A percentile compares a stretch with the other conserved stretches of the same genome.
Evolutionary conservation across 208 protist species (phyloP).

Genomic region (Blechomonas ayalai): DNA sequence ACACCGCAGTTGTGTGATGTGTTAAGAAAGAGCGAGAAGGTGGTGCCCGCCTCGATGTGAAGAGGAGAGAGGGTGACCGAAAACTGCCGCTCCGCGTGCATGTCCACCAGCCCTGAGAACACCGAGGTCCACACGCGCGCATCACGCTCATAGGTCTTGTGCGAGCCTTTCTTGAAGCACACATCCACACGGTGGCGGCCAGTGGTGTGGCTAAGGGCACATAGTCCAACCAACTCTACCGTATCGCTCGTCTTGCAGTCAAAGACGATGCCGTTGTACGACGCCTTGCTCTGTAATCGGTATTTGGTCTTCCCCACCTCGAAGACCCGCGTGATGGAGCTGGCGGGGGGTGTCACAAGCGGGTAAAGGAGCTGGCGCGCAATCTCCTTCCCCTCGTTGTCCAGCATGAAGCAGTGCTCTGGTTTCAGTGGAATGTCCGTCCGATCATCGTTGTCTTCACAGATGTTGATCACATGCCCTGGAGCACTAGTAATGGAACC

Average conservation of each 20-base stretch:
- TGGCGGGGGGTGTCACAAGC: constrained; percentile 46
- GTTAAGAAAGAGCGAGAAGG: constrained; percentile 86
- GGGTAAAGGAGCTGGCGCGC: constrained; percentile 41
- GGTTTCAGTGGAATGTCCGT: constrained; percentile 36
- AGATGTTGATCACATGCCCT: constrained; percentile 35
- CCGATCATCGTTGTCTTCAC: constrained; percentile 50
- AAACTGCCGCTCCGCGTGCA: constrained; percentile 55
- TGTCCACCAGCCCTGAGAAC: constrained; percentile 71
- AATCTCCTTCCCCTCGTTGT: constrained; percentile 54
- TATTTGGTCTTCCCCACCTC: constrained; percentile 80
- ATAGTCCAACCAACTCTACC: constrained; percentile 65
- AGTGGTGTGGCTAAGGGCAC: constrained; percentile 56
- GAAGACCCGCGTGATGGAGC: constrained; percentile 59
- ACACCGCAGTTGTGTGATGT: constrained; percentile 85
- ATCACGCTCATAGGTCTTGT: constrained; percentile 52
- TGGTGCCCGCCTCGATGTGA: constrained; percentile 43
- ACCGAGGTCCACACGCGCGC: constrained; percentile 54
- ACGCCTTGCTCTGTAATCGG: constrained; percentile 49
- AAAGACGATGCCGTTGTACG: constrained; percentile 90
- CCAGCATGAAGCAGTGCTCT: constrained; percentile 56
- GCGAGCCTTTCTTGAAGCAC: constrained; percentile 80
- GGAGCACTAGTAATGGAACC: constrained; percentile 27
- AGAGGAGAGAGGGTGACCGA: constrained; percentile 52
- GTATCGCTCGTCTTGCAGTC: constrained; percentile 67
- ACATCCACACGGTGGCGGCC: constrained; percentile 75